These are phyloP conservation scores for Sporothrix humicola DNA, from an alignment of 2,329 filamentous ascomycete species.

Conservation along the genomic window DNA sequence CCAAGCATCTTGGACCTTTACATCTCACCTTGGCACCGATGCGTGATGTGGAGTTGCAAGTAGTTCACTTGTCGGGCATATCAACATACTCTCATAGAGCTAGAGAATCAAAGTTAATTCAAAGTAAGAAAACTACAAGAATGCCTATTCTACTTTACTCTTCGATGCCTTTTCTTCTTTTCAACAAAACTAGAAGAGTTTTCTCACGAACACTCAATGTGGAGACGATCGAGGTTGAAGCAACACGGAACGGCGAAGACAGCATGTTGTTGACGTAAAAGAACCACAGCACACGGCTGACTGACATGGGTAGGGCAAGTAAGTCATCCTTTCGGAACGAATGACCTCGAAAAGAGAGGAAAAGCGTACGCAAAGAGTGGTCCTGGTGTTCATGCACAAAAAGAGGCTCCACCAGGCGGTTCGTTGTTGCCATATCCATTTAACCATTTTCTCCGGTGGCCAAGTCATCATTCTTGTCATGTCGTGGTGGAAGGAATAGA, in stretches of 20 bases:
- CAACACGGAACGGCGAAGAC: constrained; percentile 15
- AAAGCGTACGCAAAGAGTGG: neutral
- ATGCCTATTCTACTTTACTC: too few relatives aligned
- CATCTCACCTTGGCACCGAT: constrained; percentile 6
- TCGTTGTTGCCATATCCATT: neutral
- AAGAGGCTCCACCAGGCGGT: neutral
- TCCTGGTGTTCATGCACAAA: constrained; percentile 13
- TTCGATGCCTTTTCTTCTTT: too few relatives aligned
- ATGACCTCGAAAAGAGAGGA: neutral
- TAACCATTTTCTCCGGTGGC: constrained; percentile 23
- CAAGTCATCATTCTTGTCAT: neutral
- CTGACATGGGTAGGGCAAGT: neutral
- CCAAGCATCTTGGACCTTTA: constrained; percentile 15
- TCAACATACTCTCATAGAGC: too few relatives aligned
- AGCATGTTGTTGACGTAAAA: neutral
- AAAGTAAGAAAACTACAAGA: too few relatives aligned
- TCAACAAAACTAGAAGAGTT: too few relatives aligned
- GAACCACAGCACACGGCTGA: neutral
- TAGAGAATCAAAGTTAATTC: too few relatives aligned
- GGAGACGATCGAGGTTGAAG: neutral
- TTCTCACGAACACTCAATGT: neutral
- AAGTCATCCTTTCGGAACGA: neutral
- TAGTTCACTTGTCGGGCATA: too few relatives aligned
- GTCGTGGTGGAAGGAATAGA: neutral
- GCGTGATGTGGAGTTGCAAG: neutral